A percentile compares a stretch with the other conserved stretches of the same genome.
Evolutionary conservation across 192 early-diverging fungal genomes (phyloP).

Genomic region (Jimgerdemannia lactiflua): DNA sequence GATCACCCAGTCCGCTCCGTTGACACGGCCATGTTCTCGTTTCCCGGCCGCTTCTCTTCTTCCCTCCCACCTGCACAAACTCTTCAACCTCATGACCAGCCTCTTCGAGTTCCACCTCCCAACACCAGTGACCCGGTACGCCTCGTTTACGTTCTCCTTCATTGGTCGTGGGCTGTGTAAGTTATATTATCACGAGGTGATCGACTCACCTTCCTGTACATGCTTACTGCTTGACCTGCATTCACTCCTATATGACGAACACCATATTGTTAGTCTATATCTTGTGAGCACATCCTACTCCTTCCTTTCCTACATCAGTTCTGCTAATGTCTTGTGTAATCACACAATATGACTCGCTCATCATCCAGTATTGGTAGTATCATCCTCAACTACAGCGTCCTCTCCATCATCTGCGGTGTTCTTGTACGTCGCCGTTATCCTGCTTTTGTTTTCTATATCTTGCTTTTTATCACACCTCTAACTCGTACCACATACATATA

Average conservation of each 20-base stretch:
- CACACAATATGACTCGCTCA: no score
- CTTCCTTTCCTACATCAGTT: background rate
- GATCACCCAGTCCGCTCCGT: no score
- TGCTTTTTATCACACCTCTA: background rate
- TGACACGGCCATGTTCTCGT: no score
- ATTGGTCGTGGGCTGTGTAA: slow-evolving; percentile 33
- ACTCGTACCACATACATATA: background rate
- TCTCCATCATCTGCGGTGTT: slow-evolving; percentile 21
- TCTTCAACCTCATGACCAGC: slow-evolving; percentile 24
- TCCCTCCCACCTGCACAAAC: no score
- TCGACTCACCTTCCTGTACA: no score
- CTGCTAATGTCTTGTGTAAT: background rate
- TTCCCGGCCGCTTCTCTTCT: no score
- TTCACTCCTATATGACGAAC: no score
- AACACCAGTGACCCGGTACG: slow-evolving; percentile 15
- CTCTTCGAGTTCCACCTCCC: slow-evolving; percentile 31
- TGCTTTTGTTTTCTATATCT: no score
- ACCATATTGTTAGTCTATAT: slow-evolving; percentile 17
- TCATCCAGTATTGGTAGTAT: slow-evolving; percentile 23
- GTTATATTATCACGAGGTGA: background rate
- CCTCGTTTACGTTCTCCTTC: slow-evolving; percentile 37
- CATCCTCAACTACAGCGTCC: slow-evolving; percentile 10
- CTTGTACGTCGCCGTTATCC: slow-evolving; percentile 16
- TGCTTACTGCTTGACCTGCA: no score
- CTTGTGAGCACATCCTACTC: slow-evolving; percentile 14